Conservation (phyloP, 257 asterid species). For the Solanum rostratum region DNA sequence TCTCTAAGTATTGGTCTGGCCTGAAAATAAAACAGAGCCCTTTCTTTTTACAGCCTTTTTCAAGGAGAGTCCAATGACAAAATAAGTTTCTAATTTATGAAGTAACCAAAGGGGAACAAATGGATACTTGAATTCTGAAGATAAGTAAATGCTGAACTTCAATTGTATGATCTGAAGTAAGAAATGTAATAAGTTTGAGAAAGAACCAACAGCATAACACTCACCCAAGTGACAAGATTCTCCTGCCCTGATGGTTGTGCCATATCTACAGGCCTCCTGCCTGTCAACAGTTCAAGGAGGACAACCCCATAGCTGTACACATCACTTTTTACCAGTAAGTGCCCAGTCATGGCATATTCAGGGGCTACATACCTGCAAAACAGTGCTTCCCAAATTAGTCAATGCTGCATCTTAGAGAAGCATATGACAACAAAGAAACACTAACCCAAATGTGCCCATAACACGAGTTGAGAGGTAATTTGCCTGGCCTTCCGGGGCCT, state of each 20-base stretch:
- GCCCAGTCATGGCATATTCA: slow-evolving; percentile 99
- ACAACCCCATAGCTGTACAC: slow-evolving; percentile 98
- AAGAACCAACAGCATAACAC: not conserved
- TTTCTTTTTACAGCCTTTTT: not conserved
- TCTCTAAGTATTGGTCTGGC: slow-evolving; percentile 84
- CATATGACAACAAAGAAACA: slow-evolving; percentile 1
- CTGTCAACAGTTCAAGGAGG: slow-evolving; percentile 86
- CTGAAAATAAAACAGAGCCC: slow-evolving; percentile 30
- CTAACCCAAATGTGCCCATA: slow-evolving; percentile 99
- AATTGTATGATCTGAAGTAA: not conserved
- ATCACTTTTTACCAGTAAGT: slow-evolving; percentile 92
- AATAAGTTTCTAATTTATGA: not conserved
- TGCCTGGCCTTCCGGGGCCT: slow-evolving; percentile 90
- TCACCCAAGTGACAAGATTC: slow-evolving; percentile 93
- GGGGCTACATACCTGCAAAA: slow-evolving; percentile 83
- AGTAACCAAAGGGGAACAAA: not conserved
- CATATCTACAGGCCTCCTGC: slow-evolving; percentile 95
- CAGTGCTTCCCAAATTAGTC: slow-evolving; percentile 4
- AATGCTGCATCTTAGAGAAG: not conserved
- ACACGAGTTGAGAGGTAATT: slow-evolving; percentile 94
- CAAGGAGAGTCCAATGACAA: not conserved
- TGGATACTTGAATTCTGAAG: not conserved
- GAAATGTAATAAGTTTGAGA: not conserved
- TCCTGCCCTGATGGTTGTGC: slow-evolving; percentile 95
- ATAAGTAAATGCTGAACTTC: not conserved